Base-by-base conservation (phyloP, 2,329 filamentous ascomycete species). In the Exophiala oligosperma region DNA sequence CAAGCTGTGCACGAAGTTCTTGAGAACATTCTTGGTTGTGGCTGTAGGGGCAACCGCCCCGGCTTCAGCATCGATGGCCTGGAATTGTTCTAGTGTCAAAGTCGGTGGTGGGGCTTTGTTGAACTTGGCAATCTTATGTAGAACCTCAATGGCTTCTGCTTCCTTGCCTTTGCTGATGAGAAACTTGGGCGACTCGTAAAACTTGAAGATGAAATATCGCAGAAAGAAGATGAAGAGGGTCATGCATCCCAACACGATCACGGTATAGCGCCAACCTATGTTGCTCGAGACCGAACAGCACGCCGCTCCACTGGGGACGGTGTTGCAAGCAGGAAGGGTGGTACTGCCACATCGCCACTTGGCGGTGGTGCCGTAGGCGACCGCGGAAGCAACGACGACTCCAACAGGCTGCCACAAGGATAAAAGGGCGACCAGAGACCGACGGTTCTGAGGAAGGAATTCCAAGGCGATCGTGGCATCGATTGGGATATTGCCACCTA, bases 361-460 rank as follows among this genome's bases (percentile, higher is more conserved):
- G 28, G 87, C 84, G 56, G 94, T 87, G 65, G 87, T 47, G 80
- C 88, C 90, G 89, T 93, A 67, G 17, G 59, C 61, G 65, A 69
- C 64, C 4, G 89, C 73, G 2, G 86, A 88, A 1, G 88, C 85
- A 56, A 88, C 81, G 6, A 95, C 79, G 69, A 94, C 90, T 4
- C 91, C 91, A 17, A 95, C 75, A 0, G 91, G 89, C 90, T 91
- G 96, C 88, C 90, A 94, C 6, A 92, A 83, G 5, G 89, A 91
- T n/a, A 95, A 79, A 49, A 93, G 79, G 0, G 90, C 93, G 32
- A 94, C 77, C 14, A 93, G 68, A 53, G 77, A 82, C 64, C 82
- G 80, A 65, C 81, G 79, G 11, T 76, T 76, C 2, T 74, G 77
- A 0, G 80, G 80, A 12, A 83, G 62, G 54, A 81, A 82, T 57